Percentiles rank a stretch among this genome's conserved stretches.
Conservation (phyloP, 148 eudicot species). For the Camellia lanceoleosa region DNA sequence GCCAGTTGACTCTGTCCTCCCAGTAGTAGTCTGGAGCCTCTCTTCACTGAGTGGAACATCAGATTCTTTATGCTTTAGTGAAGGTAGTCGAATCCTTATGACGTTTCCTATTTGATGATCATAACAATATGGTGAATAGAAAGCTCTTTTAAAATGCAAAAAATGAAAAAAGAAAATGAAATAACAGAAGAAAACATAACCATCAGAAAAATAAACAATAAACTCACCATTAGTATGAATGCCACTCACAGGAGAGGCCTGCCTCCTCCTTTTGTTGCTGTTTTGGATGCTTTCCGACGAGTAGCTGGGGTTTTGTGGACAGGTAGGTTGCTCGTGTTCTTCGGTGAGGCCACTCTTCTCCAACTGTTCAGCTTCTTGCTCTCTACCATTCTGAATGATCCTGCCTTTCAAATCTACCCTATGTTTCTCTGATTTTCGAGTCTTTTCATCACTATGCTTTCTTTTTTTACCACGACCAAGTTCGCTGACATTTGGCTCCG, state of each 20-base stretch:
- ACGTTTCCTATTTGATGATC: constrained; percentile 42
- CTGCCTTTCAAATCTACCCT: constrained; percentile 10
- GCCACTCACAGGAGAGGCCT: constrained; percentile 21
- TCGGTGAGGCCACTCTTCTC: constrained; percentile 76
- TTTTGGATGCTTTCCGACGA: constrained; percentile 81
- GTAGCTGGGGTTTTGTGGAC: constrained; percentile 37
- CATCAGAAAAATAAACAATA: not conserved
- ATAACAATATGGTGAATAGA: not conserved
- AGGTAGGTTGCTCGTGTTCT: constrained; percentile 53
- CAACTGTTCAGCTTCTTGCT: constrained; percentile 29
- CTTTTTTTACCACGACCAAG: too few relatives aligned
- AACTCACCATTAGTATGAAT: constrained; percentile 43
- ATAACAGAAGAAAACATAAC: not conserved
- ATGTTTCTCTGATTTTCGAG: not conserved
- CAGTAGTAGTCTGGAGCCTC: constrained; percentile 24
- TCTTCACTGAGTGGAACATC: constrained; percentile 11
- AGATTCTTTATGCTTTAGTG: constrained; percentile 33
- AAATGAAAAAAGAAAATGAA: not conserved
- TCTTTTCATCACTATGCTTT: too few relatives aligned
- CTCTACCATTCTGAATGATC: not conserved
- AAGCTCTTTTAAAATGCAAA: too few relatives aligned
- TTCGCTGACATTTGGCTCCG: too few relatives aligned
- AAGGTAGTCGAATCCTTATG: constrained; percentile 45
- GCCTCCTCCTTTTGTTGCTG: constrained; percentile 63
- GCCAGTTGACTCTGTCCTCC: constrained; percentile 1